Conservation (phyloP, 1,284 basidiomycete genomes). For the Boletus mariae region DNA sequence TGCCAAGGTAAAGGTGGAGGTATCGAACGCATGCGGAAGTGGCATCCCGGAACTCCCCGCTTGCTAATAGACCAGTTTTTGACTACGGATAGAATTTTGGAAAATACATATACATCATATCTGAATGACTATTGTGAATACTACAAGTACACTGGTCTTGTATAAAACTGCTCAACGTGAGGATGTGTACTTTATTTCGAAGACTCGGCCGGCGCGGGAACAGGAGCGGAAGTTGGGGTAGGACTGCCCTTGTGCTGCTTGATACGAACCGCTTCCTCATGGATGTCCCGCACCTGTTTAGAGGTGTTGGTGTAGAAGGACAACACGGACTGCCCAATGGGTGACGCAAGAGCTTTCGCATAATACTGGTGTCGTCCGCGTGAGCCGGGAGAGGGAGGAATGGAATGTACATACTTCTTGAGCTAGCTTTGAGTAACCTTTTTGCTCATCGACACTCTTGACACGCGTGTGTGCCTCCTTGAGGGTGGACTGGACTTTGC, state of each 20-base stretch:
- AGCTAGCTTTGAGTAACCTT: slow-evolving; percentile 68
- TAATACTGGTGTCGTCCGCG: slow-evolving; percentile 60
- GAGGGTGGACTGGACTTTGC: slow-evolving; percentile 63
- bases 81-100: not conserved
- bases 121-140: slow-evolving; percentile 2
- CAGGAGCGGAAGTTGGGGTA: slow-evolving; percentile 17
- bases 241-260: slow-evolving; percentile 50
- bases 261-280: slow-evolving; percentile 83
- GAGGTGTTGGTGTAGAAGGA: slow-evolving; percentile 76
- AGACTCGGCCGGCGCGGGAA: slow-evolving; percentile 9
- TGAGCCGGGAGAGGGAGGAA: slow-evolving; percentile 1
- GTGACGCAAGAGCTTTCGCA: slow-evolving; percentile 66
- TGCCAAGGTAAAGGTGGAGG: not conserved
- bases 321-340: slow-evolving; percentile 73
- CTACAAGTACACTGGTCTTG: slow-evolving; percentile 13
- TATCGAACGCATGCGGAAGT: slow-evolving; percentile 8
- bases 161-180: not conserved
- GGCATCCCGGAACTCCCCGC: not conserved
- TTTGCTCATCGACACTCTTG: slow-evolving; percentile 76
- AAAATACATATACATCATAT: not conserved
- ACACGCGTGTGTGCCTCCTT: slow-evolving; percentile 61
- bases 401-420: slow-evolving; percentile 47
- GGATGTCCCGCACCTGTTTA: slow-evolving; percentile 82
- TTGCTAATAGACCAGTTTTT: not conserved
- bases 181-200: slow-evolving; percentile 3